These are phyloP conservation scores for Cyclotella baltica DNA, from an alignment of 108 stramenopile genomes.

Conservation along the genomic window DNA sequence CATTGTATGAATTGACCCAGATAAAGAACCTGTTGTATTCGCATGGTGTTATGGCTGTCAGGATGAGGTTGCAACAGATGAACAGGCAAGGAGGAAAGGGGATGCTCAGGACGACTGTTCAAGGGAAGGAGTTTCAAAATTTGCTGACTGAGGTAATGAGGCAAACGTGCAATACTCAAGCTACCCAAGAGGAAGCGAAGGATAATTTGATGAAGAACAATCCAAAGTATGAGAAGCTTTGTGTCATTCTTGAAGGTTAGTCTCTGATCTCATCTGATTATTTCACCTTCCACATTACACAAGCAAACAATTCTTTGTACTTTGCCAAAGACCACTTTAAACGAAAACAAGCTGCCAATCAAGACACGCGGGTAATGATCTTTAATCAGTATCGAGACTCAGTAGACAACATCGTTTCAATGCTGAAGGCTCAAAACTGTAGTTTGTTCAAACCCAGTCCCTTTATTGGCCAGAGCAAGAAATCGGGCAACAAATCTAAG, in stretches of 20 bases:
- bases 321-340: conserved; percentile 73
- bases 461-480: conserved; percentile 59
- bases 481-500: conserved; percentile 15
- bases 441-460: conserved; percentile 72
- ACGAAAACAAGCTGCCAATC: conserved; percentile 48
- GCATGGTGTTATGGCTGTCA: conserved; percentile 63
- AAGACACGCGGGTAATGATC: conserved; percentile 85
- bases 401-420: conserved; percentile 75
- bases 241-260: conserved; percentile 60
- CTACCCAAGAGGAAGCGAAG: not conserved
- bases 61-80: conserved; percentile 47
- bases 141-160: conserved; percentile 46
- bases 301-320: too few species aligned
- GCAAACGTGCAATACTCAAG: conserved; percentile 44
- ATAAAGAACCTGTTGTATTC: conserved; percentile 56
- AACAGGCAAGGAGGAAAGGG: conserved; percentile 30
- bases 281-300: too few species aligned
- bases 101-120: conserved; percentile 41
- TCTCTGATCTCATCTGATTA: not conserved
- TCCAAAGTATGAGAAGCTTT: conserved; percentile 84
- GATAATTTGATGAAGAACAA: conserved; percentile 54
- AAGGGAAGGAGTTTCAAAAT: conserved; percentile 50
- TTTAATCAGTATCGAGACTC: conserved; percentile 88
- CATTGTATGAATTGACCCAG: conserved; percentile 55
- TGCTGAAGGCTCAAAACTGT: conserved; percentile 44